These are phyloP conservation scores for Phytophthora parvispora DNA, from an alignment of 352 stramenopile genomes.

Conservation along the genomic window DNA sequence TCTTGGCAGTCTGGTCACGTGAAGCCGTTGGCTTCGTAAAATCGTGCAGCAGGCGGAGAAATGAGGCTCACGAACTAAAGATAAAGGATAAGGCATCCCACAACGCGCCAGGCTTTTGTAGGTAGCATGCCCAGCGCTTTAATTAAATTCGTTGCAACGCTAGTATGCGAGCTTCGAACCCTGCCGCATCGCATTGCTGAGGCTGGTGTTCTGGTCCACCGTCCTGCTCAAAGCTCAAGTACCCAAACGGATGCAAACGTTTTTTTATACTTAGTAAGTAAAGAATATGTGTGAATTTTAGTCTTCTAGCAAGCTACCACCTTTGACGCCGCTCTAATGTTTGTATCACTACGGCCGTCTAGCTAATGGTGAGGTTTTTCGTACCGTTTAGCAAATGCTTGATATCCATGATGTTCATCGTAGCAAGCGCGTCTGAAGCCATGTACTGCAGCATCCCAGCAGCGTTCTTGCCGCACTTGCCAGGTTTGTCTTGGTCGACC, in stretches of 20 bases:
- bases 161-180: neutral
- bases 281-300: neutral
- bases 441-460: slow-evolving; percentile 45
- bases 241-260: too few relatives aligned
- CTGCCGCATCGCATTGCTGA: too few relatives aligned
- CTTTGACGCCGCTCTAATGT: neutral
- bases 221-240: too few relatives aligned
- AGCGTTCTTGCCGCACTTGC: slow-evolving; percentile 37
- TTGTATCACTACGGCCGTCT: neutral
- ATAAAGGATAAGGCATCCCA: neutral
- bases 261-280: too few relatives aligned
- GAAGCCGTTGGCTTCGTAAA: neutral
- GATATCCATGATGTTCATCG: slow-evolving; percentile 61
- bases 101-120: too few relatives aligned
- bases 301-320: neutral
- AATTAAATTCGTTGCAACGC: too few relatives aligned
- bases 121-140: too few relatives aligned
- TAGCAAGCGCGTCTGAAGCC: slow-evolving; percentile 54
- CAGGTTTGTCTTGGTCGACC: slow-evolving; percentile 43
- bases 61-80: neutral
- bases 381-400: slow-evolving; percentile 59
- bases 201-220: too few relatives aligned
- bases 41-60: neutral
- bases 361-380: slow-evolving; percentile 54
- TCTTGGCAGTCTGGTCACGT: neutral